A percentile compares a stretch with the other conserved stretches of the same genome.
These are phyloP conservation scores for Histomonas meleagridis DNA, from an alignment of 208 protist genomes.

Conservation along the genomic window DNA sequence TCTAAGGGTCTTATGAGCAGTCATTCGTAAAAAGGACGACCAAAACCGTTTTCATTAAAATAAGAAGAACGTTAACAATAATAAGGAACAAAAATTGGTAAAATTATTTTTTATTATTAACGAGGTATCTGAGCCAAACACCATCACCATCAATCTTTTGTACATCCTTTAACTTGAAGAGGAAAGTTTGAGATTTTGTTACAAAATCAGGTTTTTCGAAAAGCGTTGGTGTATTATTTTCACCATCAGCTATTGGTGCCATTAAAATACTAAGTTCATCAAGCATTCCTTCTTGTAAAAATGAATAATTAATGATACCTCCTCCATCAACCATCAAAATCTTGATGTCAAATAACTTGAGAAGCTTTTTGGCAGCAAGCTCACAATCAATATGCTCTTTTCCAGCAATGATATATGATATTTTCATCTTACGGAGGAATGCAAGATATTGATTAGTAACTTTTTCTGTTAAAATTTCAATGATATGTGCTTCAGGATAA, in stretches of 20 bases:
- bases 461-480: background rate
- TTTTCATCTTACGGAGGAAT: background rate
- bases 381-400: background rate
- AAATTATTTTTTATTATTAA: no score
- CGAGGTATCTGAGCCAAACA: background rate
- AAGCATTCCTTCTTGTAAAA: background rate
- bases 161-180: background rate
- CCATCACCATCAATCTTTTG: background rate
- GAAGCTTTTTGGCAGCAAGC: background rate
- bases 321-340: background rate
- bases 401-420: background rate
- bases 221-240: background rate
- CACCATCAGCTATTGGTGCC: background rate
- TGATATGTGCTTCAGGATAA: background rate
- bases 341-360: background rate
- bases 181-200: background rate
- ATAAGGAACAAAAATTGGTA: no score
- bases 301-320: background rate
- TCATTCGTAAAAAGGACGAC: no score
- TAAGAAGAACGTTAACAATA: no score
- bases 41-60: no score
- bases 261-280: background rate
- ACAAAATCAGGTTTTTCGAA: background rate
- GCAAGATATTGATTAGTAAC: background rate
- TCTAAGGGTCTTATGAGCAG: conserved; percentile 32